phyloP scores from a whole-genome alignment of 306 rosid genomes.

The Sechiopsis laciniata region DNA sequence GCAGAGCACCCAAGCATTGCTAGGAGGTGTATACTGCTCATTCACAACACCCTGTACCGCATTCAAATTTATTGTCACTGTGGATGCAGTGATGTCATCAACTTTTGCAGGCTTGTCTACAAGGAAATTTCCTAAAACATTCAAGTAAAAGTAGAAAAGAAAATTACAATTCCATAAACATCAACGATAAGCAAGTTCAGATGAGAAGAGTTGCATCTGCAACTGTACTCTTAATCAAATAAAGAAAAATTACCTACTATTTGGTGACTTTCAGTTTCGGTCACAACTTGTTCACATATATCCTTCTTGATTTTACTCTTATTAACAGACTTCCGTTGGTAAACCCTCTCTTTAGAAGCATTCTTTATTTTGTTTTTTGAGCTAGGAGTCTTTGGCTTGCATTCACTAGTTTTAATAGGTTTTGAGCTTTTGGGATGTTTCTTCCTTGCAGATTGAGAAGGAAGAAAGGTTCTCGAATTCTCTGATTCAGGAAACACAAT shows the following conservation, averaged over 20 bases:
- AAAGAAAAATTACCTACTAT: constrained; percentile 47
- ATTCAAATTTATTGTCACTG: constrained; percentile 33
- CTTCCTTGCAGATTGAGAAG: constrained; percentile 44
- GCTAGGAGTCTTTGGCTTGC: constrained; percentile 49
- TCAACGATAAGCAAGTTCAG: background rate
- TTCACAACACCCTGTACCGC: constrained; percentile 35
- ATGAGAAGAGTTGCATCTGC: background rate
- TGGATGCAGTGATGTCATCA: constrained; percentile 29
- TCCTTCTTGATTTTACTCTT: constrained; percentile 48
- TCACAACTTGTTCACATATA: constrained; percentile 27
- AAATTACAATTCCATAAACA: constrained; percentile 3
- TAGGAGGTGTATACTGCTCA: constrained; percentile 48
- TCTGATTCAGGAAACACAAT: constrained; percentile 34
- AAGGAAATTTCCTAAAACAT: constrained; percentile 38
- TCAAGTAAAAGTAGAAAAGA: constrained; percentile 27
- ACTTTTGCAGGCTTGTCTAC: constrained; percentile 38
- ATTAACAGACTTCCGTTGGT: constrained; percentile 35
- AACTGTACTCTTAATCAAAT: constrained; percentile 5
- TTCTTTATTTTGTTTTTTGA: constrained; percentile 40
- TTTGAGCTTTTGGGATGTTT: constrained; percentile 46
- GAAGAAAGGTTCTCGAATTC: constrained; percentile 28
- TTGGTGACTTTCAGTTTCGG: constrained; percentile 38
- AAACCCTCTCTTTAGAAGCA: constrained; percentile 41
- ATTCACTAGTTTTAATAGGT: constrained; percentile 37
- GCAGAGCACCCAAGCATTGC: constrained; percentile 91